A percentile compares a stretch with the other conserved stretches of the same genome.
Evolutionary conservation across 2,329 filamentous ascomycete genomes (phyloP).

Genomic region (Geosmithia flava): DNA sequence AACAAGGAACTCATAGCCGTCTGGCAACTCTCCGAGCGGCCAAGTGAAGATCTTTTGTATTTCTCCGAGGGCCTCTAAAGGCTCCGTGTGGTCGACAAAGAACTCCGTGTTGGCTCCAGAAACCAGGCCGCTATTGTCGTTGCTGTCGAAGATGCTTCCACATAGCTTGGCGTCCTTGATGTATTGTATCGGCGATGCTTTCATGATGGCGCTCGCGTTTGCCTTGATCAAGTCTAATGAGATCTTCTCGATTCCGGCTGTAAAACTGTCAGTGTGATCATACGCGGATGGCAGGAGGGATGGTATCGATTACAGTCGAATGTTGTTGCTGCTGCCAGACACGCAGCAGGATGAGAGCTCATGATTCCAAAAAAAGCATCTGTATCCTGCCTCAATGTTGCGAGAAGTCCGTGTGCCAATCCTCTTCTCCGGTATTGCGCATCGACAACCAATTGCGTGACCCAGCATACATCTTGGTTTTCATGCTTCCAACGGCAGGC

Average conservation of each 20-base stretch:
- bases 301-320: slow-evolving; percentile 14
- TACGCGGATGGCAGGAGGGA: no score
- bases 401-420: not conserved
- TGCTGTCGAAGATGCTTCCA: slow-evolving; percentile 18
- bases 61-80: slow-evolving; percentile 8
- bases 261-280: no score
- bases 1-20: slow-evolving; percentile 8
- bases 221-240: slow-evolving; percentile 13
- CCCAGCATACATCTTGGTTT: not conserved
- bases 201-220: slow-evolving; percentile 17
- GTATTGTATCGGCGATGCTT: slow-evolving; percentile 22
- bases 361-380: slow-evolving; percentile 21
- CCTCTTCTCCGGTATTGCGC: not conserved
- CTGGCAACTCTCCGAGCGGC: slow-evolving; percentile 9
- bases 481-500: not conserved
- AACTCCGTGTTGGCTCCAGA: slow-evolving; percentile 20
- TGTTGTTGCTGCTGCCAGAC: slow-evolving; percentile 16
- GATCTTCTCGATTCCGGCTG: slow-evolving; percentile 1
- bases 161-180: slow-evolving; percentile 21
- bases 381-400: not conserved
- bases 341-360: slow-evolving; percentile 24
- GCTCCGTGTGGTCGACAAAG: slow-evolving; percentile 23
- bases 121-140: slow-evolving; percentile 15
- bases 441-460: not conserved
- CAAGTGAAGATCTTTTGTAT: slow-evolving; percentile 5